Evolutionary conservation across 2,329 filamentous ascomycete genomes (phyloP), one percentile per base, ranked within the genome.

Genomic region (Scedosporium apiospermum): DNA sequence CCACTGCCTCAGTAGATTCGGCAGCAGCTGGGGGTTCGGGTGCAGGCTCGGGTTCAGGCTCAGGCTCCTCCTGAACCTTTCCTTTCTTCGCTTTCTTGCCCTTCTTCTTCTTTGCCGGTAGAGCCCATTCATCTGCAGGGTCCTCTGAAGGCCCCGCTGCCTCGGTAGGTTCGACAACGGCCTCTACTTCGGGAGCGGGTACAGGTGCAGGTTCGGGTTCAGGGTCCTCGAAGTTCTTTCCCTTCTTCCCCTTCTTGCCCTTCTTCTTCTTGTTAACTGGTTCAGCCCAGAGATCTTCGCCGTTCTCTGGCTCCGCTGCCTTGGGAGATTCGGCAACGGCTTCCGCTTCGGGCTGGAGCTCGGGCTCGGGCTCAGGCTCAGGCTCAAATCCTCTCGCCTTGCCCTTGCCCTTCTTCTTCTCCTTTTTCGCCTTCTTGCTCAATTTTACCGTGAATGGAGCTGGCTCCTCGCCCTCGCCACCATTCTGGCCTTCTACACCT

Each of bases 341-440:
- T 18, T 63, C 66, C 9, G 57, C n/a, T 30, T 64, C 60, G 3
- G 63, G 42, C 34, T 63, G 62, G 27, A 57, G 57, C 16, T 58
- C 60, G n/a, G 62, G 42, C 44, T 63, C 63, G 26, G 57, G 58
- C 30, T 62, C 44, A 16, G 23, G 21, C 18, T 65, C 62, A 26
- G 34, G 16, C 23, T 65, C 62, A 26, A 51, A 46, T 9, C 21
- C 58, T 23, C 58, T 26, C 16, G 21, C 44, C 59, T 61, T 61
- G 26, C 69, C 70, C 63, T 66, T 66, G 16, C 27, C 38, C 42
- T 49, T 44, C 23, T 41, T 60, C 58, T 23, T 26, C 12, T 49
- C 34, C 55, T 41, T 51, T 66, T 75, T 74, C 66, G 66, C 68
- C 69, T 75, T 75, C 72, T 75, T 75, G 71, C 75, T 76, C 68